Evolutionary conservation across 805 yeast genomes (phyloP).

Genomic region (Vanderwaltozyma verrucispora): DNA sequence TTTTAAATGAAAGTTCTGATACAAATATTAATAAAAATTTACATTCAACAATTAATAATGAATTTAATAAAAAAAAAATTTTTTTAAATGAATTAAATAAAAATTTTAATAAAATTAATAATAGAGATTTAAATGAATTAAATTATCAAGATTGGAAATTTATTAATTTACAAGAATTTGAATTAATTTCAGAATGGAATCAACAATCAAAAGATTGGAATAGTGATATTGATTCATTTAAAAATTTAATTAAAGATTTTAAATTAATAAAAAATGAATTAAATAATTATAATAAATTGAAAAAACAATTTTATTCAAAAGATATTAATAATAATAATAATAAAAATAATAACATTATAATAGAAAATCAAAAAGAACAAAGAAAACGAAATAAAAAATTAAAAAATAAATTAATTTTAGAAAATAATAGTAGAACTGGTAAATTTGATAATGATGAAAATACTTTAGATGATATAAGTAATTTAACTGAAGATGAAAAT

Average conservation of each 20-base stretch:
- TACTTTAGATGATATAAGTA: no score
- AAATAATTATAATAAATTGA: constrained; percentile 12
- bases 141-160: constrained; percentile 28
- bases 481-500: no score
- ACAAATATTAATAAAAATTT: neutral
- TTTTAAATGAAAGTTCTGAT: no score
- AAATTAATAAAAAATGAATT: constrained; percentile 15
- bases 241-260: constrained; percentile 12
- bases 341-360: neutral
- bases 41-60: neutral
- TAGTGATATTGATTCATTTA: constrained; percentile 1
- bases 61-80: constrained; percentile 2
- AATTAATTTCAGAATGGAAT: constrained; percentile 28
- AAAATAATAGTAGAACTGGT: neutral
- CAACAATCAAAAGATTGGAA: constrained; percentile 20
- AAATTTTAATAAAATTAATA: constrained; percentile 12
- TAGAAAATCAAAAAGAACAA: neutral
- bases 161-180: constrained; percentile 28
- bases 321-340: neutral
- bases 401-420: neutral
- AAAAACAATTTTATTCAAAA: no score
- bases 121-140: constrained; percentile 19
- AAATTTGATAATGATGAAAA: constrained; percentile 4
- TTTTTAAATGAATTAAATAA: constrained; percentile 13
- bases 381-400: neutral